These are phyloP conservation scores for Miscanthus lutarioriparius DNA, from an alignment of 176 grass and related monocot genomes.

Conservation along the genomic window DNA sequence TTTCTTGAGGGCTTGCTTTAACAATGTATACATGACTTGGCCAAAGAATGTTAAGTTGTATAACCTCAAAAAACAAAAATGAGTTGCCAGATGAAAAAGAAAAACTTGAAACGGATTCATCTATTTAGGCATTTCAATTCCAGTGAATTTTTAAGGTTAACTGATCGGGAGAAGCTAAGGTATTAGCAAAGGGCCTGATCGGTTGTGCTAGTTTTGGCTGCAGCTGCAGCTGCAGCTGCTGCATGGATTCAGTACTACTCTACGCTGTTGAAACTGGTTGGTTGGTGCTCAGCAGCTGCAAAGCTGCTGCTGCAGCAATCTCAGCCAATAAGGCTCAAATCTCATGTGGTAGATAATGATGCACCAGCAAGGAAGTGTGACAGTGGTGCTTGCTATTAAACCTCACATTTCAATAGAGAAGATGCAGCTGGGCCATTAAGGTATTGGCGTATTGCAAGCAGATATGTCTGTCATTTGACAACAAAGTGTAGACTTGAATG, in stretches of 20 bases:
- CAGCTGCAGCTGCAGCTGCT: not conserved
- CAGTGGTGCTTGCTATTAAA: constrained; percentile 2
- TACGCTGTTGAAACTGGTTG: not conserved
- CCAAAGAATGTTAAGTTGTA: not conserved
- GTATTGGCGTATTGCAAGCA: not conserved
- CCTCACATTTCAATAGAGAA: constrained; percentile 17
- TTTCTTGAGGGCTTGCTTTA: constrained; percentile 8
- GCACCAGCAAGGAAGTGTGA: constrained; percentile 9
- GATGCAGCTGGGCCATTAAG: not conserved
- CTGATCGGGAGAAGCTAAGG: not conserved
- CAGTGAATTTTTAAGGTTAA: not conserved
- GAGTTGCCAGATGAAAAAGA: not conserved
- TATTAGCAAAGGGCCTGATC: not conserved
- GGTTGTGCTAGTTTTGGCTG: not conserved
- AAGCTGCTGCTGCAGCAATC: not conserved
- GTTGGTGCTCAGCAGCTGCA: not conserved
- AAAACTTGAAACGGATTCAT: not conserved
- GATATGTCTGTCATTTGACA: not conserved
- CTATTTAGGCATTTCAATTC: not conserved
- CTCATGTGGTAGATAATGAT: not conserved
- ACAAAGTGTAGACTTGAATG: not conserved
- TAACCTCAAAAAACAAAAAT: not conserved
- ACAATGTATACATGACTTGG: not conserved
- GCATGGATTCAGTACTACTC: not conserved
- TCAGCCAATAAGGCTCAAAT: not conserved